Evolutionary conservation across 116 monocot species (phyloP), one percentile per base, ranked within the genome.

Genomic region (Dioscorea cayenensis): DNA sequence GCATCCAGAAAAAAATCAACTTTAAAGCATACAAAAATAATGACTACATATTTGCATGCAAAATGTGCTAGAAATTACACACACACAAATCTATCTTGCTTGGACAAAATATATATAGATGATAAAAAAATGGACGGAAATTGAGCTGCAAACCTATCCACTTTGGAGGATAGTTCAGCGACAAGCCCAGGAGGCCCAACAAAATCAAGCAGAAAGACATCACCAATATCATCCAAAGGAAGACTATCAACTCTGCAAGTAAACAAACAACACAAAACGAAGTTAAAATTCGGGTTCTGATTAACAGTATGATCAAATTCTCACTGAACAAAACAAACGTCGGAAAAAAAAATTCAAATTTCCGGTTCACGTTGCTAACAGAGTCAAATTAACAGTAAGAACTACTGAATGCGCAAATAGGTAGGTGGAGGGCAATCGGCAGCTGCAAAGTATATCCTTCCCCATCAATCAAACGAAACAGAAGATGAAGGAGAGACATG

Each of bases 131-230:
- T 43, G 43, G 43, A 43, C 43, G 6, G 43, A 43, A 12, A 55
- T 55, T n/a, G 5, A 19, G n/a, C 14, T 5, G 70, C 67, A 22
- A 37, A 88, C 96, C 92, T 90, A 35, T 92, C 84, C 63, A 87
- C 89, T 72, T 73, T 83, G 14, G 79, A 76, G 64, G 96, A 87
- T 72, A 90, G 66, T 5, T 92, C 86, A 43, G 72, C 67, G 51
- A 96, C 86, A 75, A 96, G 92, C 21, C 90, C 90, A 29, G 78
- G 51, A 67, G 90, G 87, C 16, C 96, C 96, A 11, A 79, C 77
- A 79, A 92, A 96, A 83, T 96, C 96, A 43, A 96, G 75, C 37
- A 96, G 84, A 67, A 92, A 96, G 23, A 88, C 87, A 51, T 92
- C 90, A 60, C 77, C 77, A 38, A 86, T 76, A 23, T 96, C 86